phyloP scores from a whole-genome alignment of 2,329 filamentous ascomycete genomes.

The Exophiala aquamarina region DNA sequence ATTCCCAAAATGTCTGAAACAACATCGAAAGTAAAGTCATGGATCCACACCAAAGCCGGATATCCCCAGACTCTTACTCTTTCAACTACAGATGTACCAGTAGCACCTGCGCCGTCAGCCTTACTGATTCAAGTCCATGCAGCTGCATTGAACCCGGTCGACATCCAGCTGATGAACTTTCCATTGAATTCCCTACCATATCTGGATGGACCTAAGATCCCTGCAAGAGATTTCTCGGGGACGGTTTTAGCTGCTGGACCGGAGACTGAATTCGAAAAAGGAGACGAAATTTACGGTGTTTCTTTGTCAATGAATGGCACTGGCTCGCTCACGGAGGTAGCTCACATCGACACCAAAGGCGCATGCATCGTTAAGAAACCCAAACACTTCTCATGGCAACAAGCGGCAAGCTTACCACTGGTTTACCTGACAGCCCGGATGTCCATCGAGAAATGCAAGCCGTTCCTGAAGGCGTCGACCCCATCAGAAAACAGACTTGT shows the following conservation, averaged over 20 bases:
- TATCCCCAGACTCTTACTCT: constrained; percentile 19
- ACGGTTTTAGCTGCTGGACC: constrained; percentile 13
- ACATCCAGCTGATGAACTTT: constrained; percentile 24
- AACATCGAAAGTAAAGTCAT: constrained; percentile 16
- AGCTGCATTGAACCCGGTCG: constrained; percentile 19
- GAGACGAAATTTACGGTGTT: constrained; percentile 19
- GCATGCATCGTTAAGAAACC: constrained; percentile 21
- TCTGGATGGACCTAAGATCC: constrained; percentile 16
- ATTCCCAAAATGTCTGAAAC: constrained; percentile 10
- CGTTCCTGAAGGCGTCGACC: constrained; percentile 10
- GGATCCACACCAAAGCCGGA: constrained; percentile 16
- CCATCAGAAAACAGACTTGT: constrained; percentile 56
- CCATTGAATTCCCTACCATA: constrained; percentile 18
- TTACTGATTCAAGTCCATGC: constrained; percentile 18
- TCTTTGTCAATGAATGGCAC: constrained; percentile 12
- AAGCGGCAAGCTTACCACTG: constrained; percentile 21
- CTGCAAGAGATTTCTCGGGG: constrained; percentile 20
- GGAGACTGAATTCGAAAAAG: constrained; percentile 15
- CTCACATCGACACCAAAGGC: constrained; percentile 12
- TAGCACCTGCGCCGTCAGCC: constrained; percentile 8
- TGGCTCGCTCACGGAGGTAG: constrained; percentile 19
- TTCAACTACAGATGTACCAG: constrained; percentile 12
- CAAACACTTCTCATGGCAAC: constrained; percentile 11
- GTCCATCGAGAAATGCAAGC: constrained; percentile 14
- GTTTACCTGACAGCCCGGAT: constrained; percentile 22